Evolutionary conservation across 129 eudicot genomes (phyloP).

Genomic region (Lactuca saligna): DNA sequence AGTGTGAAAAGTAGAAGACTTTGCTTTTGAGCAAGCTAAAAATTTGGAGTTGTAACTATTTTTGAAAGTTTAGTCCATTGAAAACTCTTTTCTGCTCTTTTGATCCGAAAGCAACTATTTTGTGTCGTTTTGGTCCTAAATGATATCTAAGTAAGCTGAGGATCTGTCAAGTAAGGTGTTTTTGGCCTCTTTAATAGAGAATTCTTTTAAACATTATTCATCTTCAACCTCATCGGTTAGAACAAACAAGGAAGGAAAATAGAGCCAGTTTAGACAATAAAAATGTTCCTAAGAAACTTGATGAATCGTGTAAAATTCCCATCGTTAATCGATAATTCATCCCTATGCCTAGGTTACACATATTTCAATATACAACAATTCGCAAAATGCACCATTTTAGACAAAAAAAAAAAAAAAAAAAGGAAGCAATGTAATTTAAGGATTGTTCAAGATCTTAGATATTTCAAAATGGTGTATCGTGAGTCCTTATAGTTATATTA

Average conservation of each 20-base stretch:
- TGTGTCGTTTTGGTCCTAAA: neutral
- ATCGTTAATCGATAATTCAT: too few relatives aligned
- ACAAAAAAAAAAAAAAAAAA: too few relatives aligned
- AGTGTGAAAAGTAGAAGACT: conserved; percentile 29
- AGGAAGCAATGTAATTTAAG: too few relatives aligned
- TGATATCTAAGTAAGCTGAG: neutral
- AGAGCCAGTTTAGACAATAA: too few relatives aligned
- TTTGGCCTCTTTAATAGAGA: neutral
- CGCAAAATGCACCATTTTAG: too few relatives aligned
- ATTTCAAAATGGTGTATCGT: neutral
- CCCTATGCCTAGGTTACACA: too few relatives aligned
- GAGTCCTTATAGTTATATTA: too few relatives aligned
- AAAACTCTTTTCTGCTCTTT: neutral
- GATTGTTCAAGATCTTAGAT: neutral
- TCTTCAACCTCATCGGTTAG: neutral
- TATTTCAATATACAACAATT: too few relatives aligned
- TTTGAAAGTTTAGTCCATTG: conserved; percentile 14
- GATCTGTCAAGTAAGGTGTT: neutral
- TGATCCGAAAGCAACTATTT: conserved; percentile 1
- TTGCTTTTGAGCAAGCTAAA: conserved; percentile 27
- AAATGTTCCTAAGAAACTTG: too few relatives aligned
- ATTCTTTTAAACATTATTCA: neutral
- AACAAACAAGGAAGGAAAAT: too few relatives aligned
- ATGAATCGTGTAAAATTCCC: too few relatives aligned
- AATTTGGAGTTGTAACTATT: neutral